Percentiles rank a stretch among this genome's conserved stretches.
Conservation (phyloP, 352 stramenopile genomes). For the Globisporangium takayamanum region DNA sequence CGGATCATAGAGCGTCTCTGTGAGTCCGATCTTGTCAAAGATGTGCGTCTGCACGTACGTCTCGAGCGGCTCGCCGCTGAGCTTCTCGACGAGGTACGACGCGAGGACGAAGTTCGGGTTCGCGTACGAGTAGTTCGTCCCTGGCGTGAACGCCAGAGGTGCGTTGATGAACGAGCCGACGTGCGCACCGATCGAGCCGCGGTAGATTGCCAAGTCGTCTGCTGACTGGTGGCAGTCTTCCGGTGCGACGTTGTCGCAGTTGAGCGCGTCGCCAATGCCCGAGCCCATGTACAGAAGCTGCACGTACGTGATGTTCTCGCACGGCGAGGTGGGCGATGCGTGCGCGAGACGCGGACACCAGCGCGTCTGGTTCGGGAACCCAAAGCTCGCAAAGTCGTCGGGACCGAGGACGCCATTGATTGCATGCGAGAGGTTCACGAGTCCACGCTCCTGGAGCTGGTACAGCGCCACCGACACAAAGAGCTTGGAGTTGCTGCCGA, state of each 20-base stretch:
- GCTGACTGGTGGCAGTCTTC: slow-evolving; percentile 4
- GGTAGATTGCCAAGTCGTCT: slow-evolving; percentile 20
- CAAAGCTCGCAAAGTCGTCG: slow-evolving; percentile 38
- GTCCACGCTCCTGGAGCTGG: slow-evolving; percentile 42
- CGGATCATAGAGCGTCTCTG: slow-evolving; percentile 40
- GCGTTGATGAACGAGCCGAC: slow-evolving; percentile 42
- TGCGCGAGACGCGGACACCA: slow-evolving; percentile 35
- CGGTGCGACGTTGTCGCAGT: slow-evolving; percentile 22
- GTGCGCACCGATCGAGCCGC: slow-evolving; percentile 22
- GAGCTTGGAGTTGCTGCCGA: slow-evolving; percentile 54
- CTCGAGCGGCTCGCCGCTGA: slow-evolving; percentile 34
- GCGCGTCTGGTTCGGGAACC: slow-evolving; percentile 30
- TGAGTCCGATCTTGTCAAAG: slow-evolving; percentile 24
- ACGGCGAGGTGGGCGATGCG: slow-evolving; percentile 12
- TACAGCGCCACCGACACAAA: slow-evolving; percentile 42
- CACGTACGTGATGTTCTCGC: slow-evolving; percentile 47
- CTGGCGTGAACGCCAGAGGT: slow-evolving; percentile 43
- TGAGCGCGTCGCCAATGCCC: slow-evolving; percentile 25
- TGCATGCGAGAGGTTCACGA: slow-evolving; percentile 25
- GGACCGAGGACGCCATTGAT: slow-evolving; percentile 31
- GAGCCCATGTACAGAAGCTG: slow-evolving; percentile 55
- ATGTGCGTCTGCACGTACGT: slow-evolving; percentile 40
- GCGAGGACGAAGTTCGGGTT: slow-evolving; percentile 48
- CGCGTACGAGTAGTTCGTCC: slow-evolving; percentile 41
- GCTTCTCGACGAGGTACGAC: slow-evolving; percentile 51